Evolutionary conservation across 257 asterid genomes (phyloP).

Genomic region (Cordia subcordata): DNA sequence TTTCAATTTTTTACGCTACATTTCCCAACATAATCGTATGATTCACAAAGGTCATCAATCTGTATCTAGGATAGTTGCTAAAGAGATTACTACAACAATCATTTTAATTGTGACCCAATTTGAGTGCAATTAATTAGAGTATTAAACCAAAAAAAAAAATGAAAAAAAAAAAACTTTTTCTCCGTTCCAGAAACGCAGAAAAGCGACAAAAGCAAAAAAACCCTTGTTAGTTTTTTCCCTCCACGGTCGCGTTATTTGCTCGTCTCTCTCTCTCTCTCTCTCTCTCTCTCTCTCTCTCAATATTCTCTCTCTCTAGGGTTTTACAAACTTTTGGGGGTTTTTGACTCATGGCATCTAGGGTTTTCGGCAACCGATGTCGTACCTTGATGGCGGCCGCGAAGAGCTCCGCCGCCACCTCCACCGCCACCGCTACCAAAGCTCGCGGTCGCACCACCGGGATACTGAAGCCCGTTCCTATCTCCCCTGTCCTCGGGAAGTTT

Average conservation of each 20-base stretch:
- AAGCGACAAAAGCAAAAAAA: neutral
- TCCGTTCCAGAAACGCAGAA: neutral
- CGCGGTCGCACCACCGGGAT: conserved; percentile 11
- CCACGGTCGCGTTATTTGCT: neutral
- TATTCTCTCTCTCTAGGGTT: conserved; percentile 27
- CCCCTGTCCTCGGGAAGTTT: conserved; percentile 27
- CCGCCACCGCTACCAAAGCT: conserved; percentile 18
- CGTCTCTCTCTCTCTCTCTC: neutral
- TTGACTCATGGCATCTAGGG: conserved; percentile 34
- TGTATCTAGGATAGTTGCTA: too few relatives aligned
- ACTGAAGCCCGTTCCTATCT: conserved; percentile 16
- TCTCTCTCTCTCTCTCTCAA: neutral
- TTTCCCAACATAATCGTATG: too few relatives aligned
- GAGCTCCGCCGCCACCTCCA: conserved; percentile 14
- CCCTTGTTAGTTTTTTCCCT: neutral
- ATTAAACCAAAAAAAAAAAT: too few relatives aligned
- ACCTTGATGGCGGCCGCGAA: conserved; percentile 47
- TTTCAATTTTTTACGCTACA: too few relatives aligned
- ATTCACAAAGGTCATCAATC: too few relatives aligned
- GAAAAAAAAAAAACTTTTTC: neutral
- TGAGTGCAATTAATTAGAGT: too few relatives aligned
- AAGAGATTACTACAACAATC: too few relatives aligned
- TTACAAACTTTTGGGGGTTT: neutral
- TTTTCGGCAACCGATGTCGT: conserved; percentile 38
- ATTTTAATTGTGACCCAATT: too few relatives aligned